Conservation (phyloP, 768 basidiomycete species). For the Tylopilus felleus region DNA sequence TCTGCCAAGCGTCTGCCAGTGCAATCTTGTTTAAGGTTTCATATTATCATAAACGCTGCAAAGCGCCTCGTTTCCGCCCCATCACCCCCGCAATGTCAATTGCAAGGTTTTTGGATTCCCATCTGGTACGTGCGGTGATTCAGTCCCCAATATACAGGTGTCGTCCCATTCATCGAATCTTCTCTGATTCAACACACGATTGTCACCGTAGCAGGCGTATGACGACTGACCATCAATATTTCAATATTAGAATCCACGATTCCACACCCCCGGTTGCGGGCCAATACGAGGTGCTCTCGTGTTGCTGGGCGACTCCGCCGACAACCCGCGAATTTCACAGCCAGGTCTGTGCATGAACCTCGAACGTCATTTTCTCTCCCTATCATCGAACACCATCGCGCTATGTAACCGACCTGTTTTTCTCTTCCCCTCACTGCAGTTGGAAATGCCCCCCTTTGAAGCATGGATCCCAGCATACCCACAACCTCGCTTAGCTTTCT, state of each 20-base stretch:
- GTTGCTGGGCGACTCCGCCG: not conserved
- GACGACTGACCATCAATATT: conserved; percentile 8
- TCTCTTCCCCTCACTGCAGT: conserved; percentile 5
- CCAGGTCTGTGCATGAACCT: conserved; percentile 10
- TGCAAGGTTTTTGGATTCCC: conserved; percentile 15
- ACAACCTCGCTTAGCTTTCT: conserved; percentile 27
- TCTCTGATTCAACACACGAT: conserved; percentile 17
- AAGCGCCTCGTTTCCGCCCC: conserved; percentile 17
- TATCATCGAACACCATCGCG: conserved; percentile 8
- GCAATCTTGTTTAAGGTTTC: conserved; percentile 24
- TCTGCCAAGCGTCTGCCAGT: too few relatives aligned
- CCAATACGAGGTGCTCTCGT: not conserved
- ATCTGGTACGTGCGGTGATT: conserved; percentile 7
- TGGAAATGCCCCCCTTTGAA: conserved; percentile 17
- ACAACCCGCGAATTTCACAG: not conserved
- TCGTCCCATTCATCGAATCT: conserved; percentile 16
- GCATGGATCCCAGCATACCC: conserved; percentile 20
- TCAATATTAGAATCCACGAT: not conserved
- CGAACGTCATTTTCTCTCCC: conserved; percentile 6
- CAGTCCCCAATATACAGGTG: conserved; percentile 7
- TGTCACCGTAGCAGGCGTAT: conserved; percentile 13
- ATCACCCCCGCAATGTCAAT: conserved; percentile 21
- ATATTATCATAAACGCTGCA: conserved; percentile 11
- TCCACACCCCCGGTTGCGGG: conserved; percentile 4
- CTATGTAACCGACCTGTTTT: not conserved